phyloP scores from a whole-genome alignment of 768 basidiomycete species.

The Amanita pseudoporphyria region DNA sequence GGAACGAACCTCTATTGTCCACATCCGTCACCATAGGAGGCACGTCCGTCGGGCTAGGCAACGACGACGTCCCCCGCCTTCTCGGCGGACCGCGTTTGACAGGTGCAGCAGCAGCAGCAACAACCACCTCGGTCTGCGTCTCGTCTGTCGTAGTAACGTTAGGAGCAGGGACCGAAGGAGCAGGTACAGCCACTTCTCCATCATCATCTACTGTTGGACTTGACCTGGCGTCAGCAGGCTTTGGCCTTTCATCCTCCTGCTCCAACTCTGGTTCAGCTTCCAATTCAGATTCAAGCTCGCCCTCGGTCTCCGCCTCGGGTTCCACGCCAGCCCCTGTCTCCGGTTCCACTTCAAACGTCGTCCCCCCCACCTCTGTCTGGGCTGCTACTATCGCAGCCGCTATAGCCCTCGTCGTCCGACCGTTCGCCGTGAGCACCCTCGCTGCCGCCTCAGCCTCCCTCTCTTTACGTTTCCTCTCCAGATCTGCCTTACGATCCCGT shows the following conservation, averaged over 20 bases:
- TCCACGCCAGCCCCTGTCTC: not conserved
- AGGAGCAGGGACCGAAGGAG: slow-evolving; percentile 5
- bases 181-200: not conserved
- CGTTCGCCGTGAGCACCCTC: slow-evolving; percentile 2
- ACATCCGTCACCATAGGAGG: slow-evolving; percentile 63
- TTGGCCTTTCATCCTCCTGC: not conserved
- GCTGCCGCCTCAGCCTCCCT: slow-evolving; percentile 12
- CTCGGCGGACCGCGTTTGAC: slow-evolving; percentile 11
- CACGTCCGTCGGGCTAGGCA: slow-evolving; percentile 21
- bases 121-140: not conserved
- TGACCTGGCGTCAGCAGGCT: too few species aligned
- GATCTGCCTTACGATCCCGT: slow-evolving; percentile 31
- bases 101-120: slow-evolving; percentile 1
- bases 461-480: slow-evolving; percentile 16
- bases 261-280: not conserved
- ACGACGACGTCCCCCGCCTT: slow-evolving; percentile 21
- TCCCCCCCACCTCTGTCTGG: not conserved
- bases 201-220: not conserved
- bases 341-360: not conserved
- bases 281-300: not conserved
- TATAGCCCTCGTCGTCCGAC: slow-evolving; percentile 1
- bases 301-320: not conserved
- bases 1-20: slow-evolving; percentile 65
- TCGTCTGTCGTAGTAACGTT: slow-evolving; percentile 3
- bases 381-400: not conserved